Conservation (phyloP, 164 flowering plant genomes). For the Amborella trichopoda region DNA sequence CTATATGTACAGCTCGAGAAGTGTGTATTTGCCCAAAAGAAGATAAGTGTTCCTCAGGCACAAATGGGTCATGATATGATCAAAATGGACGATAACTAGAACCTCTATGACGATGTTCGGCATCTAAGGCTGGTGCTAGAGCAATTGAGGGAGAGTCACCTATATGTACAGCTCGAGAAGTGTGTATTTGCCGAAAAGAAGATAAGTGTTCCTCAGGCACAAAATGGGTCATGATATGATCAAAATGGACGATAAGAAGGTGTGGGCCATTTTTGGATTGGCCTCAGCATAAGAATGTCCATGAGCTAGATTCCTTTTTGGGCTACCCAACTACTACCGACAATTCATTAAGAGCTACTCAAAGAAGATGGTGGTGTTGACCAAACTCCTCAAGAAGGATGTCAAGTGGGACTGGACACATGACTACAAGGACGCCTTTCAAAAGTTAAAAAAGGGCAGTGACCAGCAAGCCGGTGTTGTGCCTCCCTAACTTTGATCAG, state of each 20-base stretch:
- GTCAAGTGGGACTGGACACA: not conserved
- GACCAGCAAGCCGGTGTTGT: not conserved
- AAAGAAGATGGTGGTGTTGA: not conserved
- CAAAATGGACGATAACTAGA: not conserved
- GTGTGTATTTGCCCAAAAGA: too few relatives aligned
- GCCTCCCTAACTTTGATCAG: not conserved
- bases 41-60: too few relatives aligned
- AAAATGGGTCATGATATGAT: not conserved
- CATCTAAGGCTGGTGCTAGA: too few relatives aligned
- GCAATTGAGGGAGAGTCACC: not conserved
- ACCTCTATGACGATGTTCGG: too few relatives aligned
- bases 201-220: not conserved
- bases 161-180: not conserved
- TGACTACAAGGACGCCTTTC: not conserved
- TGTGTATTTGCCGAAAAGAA: not conserved
- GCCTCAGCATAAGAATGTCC: not conserved
- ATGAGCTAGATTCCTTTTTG: not conserved
- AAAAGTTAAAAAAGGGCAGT: not conserved
- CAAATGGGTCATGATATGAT: too few relatives aligned
- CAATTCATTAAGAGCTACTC: not conserved
- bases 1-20: too few relatives aligned
- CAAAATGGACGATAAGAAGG: not conserved
- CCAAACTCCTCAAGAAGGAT: not conserved
- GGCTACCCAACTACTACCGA: not conserved
- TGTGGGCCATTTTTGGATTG: not conserved